These are phyloP conservation scores for Paxillus rubicundulus DNA, from an alignment of 768 basidiomycete genomes.

Conservation along the genomic window DNA sequence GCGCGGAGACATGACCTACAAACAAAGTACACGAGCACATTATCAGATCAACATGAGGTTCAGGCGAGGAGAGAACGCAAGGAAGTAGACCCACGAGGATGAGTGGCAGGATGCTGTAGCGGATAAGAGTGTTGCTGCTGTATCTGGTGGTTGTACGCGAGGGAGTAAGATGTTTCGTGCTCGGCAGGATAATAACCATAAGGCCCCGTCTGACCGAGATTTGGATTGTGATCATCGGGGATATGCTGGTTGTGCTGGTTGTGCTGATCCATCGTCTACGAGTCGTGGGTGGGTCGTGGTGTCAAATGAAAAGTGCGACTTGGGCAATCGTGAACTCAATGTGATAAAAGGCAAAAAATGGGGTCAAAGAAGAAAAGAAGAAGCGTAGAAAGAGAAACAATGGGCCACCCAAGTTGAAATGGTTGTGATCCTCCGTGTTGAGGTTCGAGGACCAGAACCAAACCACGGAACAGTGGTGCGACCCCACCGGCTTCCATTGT, in stretches of 20 bases:
- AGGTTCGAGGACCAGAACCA: slow-evolving; percentile 26
- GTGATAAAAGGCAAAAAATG: slow-evolving; percentile 32
- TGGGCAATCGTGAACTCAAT: slow-evolving; percentile 33
- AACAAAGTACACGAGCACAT: slow-evolving; percentile 47
- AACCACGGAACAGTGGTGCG: slow-evolving; percentile 9
- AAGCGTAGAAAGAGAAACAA: slow-evolving; percentile 32
- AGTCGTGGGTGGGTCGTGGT: slow-evolving; percentile 34
- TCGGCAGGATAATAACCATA: slow-evolving; percentile 55
- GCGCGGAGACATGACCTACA: slow-evolving; percentile 60
- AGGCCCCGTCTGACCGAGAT: slow-evolving; percentile 38
- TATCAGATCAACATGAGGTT: slow-evolving; percentile 68
- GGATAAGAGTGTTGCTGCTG: slow-evolving; percentile 50
- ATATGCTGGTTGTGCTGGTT: slow-evolving; percentile 45
- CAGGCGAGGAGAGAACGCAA: slow-evolving; percentile 39
- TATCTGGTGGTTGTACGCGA: slow-evolving; percentile 51
- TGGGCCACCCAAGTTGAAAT: slow-evolving; percentile 17
- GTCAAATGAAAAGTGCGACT: slow-evolving; percentile 35
- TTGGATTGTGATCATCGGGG: slow-evolving; percentile 46
- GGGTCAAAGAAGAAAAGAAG: slow-evolving; percentile 36
- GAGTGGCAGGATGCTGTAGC: slow-evolving; percentile 54
- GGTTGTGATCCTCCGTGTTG: slow-evolving; percentile 26
- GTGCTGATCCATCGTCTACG: slow-evolving; percentile 44
- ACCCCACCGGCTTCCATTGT: slow-evolving; percentile 19
- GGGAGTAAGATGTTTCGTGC: slow-evolving; percentile 52
- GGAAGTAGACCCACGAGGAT: slow-evolving; percentile 69